Evolutionary conservation across 2,329 filamentous ascomycete genomes (phyloP), one percentile per base, ranked within the genome.

Genomic region (Penicillium sclerotiorum): DNA sequence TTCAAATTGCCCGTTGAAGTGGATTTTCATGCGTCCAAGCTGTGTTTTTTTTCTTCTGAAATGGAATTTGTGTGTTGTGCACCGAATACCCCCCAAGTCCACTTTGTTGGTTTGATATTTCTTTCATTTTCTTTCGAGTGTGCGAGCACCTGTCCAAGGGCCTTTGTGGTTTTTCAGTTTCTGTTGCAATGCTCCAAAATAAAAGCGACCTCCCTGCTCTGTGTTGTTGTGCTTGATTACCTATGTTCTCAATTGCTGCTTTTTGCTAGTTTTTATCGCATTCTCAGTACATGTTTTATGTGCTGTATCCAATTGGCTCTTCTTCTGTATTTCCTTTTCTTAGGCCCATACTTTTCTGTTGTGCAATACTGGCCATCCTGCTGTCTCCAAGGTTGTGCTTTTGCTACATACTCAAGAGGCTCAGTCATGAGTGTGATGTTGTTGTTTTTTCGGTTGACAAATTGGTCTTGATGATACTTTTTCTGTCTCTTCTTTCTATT

Each of bases 31-130:
- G 68, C 68, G 67, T 66, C 61, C 61, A 61, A 67, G 61, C 65
- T 66, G 60, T 62, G 30, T 37, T 39, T 46, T 37, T 23, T 25
- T 62, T 62, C 62, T 66, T 71, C 62, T 66, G 64, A 67, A 73
- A 71, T 71, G 68, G 69, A 73, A 69, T 71, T 68, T 68, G 65
- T 68, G 66, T 68, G 62, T 69, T 67, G 64, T 69, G 64, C 70
- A 68, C 66, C 61, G 66, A 72, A 73, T 73, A 73, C 71, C 71
- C 71, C 71, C 71, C 68, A 67, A 69, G 65, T 70, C 63, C 65
- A 66, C 62, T 58, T 61, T 63, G 61, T 66, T 67, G 62, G 59
- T 57, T 65, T 64, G 60, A 66, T 60, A 51, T 65, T 60, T 63
- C 52, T 47, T 59, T 56, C 63, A 52, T 58, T 57, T 55, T 61